Percentiles rank a stretch among this genome's conserved stretches.
Conservation (phyloP, 2,329 filamentous ascomycete species). For the Neoascochyta sp. region DNA sequence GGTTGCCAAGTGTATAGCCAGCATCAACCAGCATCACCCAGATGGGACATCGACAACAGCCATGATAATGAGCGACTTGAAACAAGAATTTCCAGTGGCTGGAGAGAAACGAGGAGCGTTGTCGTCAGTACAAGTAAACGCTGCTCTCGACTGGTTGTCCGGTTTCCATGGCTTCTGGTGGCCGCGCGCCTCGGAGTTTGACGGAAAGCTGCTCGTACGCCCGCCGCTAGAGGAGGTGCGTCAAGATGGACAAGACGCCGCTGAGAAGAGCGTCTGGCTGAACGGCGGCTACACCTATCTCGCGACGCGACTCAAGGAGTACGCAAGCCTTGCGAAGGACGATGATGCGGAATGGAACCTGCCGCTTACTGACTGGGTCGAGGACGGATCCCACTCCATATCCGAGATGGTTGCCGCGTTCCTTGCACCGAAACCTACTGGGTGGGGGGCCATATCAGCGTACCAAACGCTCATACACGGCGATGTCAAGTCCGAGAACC, state of each 20-base stretch:
- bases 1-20: constrained; percentile 51
- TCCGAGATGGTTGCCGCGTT: constrained; percentile 54
- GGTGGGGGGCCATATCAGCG: constrained; percentile 34
- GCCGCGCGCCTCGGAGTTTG: constrained; percentile 25
- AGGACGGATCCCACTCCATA: constrained; percentile 33
- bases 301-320: constrained; percentile 59
- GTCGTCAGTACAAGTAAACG: constrained; percentile 46
- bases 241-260: constrained; percentile 24
- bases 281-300: constrained; percentile 69
- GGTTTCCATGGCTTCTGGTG: constrained; percentile 58
- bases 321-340: constrained; percentile 47
- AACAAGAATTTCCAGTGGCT: constrained; percentile 52
- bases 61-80: constrained; percentile 57
- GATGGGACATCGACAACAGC: constrained; percentile 45
- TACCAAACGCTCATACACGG: constrained; percentile 61
- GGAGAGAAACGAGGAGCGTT: constrained; percentile 54
- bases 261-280: constrained; percentile 49
- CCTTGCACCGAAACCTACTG: constrained; percentile 42
- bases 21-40: constrained; percentile 41
- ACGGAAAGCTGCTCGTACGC: constrained; percentile 42
- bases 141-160: constrained; percentile 61
- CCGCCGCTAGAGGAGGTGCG: constrained; percentile 55
- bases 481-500: constrained; percentile 67
- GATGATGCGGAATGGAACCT: constrained; percentile 54
- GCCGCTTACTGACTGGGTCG: constrained; percentile 44